Conservation (phyloP, 768 basidiomycete genomes). For the Dendrothele bispora region DNA sequence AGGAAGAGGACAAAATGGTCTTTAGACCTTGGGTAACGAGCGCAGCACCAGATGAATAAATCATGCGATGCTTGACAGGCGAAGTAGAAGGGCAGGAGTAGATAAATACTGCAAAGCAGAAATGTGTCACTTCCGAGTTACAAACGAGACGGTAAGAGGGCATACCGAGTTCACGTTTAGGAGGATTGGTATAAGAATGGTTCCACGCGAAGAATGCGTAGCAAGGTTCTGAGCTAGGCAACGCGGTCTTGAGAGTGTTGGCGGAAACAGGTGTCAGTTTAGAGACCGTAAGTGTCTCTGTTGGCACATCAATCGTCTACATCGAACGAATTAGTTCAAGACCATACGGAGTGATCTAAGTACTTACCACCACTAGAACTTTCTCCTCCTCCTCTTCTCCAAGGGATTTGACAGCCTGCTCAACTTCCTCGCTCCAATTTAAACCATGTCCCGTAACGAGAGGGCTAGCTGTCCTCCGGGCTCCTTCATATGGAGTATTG, state of each 20-base stretch:
- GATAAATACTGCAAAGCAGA: slow-evolving; percentile 66
- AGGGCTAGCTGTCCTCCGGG: slow-evolving; percentile 52
- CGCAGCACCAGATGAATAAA: slow-evolving; percentile 76
- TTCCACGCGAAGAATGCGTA: slow-evolving; percentile 73
- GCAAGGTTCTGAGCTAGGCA: slow-evolving; percentile 63
- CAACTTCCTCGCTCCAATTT: slow-evolving; percentile 65
- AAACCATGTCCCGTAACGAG: slow-evolving; percentile 63
- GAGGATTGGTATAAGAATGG: slow-evolving; percentile 35
- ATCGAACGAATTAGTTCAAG: background rate
- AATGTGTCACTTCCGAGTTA: background rate
- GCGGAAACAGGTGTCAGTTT: slow-evolving; percentile 39
- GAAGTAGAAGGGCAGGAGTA: slow-evolving; percentile 87
- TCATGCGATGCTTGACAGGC: slow-evolving; percentile 84
- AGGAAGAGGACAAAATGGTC: slow-evolving; percentile 43
- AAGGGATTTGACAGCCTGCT: slow-evolving; percentile 63
- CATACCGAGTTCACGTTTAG: slow-evolving; percentile 62
- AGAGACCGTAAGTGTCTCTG: slow-evolving; percentile 56
- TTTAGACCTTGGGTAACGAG: slow-evolving; percentile 59
- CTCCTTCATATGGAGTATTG: slow-evolving; percentile 54
- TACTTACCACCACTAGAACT: slow-evolving; percentile 67
- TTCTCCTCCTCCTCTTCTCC: slow-evolving; percentile 44
- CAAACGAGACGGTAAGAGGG: background rate
- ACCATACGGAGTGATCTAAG: background rate
- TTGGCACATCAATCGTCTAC: slow-evolving; percentile 66
- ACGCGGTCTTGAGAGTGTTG: slow-evolving; percentile 41